Percentiles rank a stretch among this genome's conserved stretches.
phyloP scores from a whole-genome alignment of 1,284 basidiomycete species.

The Garcileccinum viscosum region DNA sequence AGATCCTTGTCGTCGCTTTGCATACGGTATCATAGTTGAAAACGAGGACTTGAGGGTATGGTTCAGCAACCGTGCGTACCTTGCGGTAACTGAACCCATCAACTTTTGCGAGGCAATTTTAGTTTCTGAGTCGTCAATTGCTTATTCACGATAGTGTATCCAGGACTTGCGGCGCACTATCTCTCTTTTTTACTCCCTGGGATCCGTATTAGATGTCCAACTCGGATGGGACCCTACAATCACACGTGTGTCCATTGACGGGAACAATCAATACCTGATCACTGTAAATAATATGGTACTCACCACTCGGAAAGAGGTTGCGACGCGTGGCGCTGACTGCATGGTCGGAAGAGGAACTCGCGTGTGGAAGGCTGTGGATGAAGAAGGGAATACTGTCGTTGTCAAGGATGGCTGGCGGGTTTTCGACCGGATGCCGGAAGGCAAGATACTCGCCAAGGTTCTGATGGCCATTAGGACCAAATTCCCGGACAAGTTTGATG shows the following conservation, averaged over 20 bases:
- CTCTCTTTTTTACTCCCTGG: slow-evolving; percentile 9
- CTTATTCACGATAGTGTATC: neutral
- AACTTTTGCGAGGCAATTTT: slow-evolving; percentile 3
- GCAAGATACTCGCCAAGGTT: slow-evolving; percentile 4
- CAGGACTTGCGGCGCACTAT: neutral
- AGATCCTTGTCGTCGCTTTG: neutral
- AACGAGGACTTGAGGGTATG: neutral
- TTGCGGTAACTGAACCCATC: slow-evolving; percentile 5
- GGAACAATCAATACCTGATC: slow-evolving; percentile 14
- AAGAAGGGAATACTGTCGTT: neutral
- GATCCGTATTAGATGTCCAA: neutral
- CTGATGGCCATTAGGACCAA: neutral
- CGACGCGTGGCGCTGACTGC: slow-evolving; percentile 11
- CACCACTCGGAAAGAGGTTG: slow-evolving; percentile 1
- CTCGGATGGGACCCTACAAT: slow-evolving; percentile 28
- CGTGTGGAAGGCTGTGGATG: slow-evolving; percentile 10
- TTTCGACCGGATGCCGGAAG: neutral
- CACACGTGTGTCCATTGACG: neutral
- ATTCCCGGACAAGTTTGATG: neutral
- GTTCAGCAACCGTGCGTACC: slow-evolving; percentile 3
- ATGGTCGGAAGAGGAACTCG: slow-evolving; percentile 15
- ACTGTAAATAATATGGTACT: neutral
- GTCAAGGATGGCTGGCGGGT: slow-evolving; percentile 20
- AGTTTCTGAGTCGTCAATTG: neutral
- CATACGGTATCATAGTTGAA: neutral